Base-by-base conservation (phyloP, 306 rosid genomes). In the Sicyos baderoa region DNA sequence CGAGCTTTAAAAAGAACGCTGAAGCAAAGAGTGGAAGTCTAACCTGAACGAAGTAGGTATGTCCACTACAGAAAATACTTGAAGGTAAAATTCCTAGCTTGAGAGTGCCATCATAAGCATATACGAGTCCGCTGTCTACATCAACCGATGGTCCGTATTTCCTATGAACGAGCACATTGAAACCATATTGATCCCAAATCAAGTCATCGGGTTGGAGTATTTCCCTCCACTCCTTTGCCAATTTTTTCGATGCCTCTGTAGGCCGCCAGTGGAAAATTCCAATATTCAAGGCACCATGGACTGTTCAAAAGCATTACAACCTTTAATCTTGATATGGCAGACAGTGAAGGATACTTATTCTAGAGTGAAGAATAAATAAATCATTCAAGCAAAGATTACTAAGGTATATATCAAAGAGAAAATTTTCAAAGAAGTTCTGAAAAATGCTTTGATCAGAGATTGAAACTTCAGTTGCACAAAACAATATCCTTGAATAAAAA, bases 211-310 rank as follows among this genome's bases (percentile, higher is more conserved):
- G 89, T 9, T 83, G 75, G 68, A 91, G 90, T 82, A 91, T 77
- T 53, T 81, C 86, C 77, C 78, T 87, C 97, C 97, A 91, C 79
- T 87, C 96, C 84, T 83, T 87, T 4, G 96, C 97, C 84, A 89
- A 75, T 50, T 83, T 89, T 78, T 77, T 89, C 37, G 97, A 85
- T 78, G 92, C 74, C 44, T 86, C 84, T 19, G 97, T 86, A 59
- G 97, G 96, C 71, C 96, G 74, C 97, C 97, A 89, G 78, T 89
- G 97, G 73, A 91, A 91, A 76, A 91, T 91, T 80, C 97, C 97
- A 56, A 91, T 89, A 63, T 91, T 91, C 86, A 81, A 91, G 73
- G 97, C 96, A 21, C 84, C 97, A 76, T 29, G 35, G 76, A 80
- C 97, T 91, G 83, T 73, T 65, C 54, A 21, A 45, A 14, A 45